These are phyloP conservation scores for Penicillium hordei DNA, from an alignment of 2,329 filamentous ascomycete species.

Conservation along the genomic window DNA sequence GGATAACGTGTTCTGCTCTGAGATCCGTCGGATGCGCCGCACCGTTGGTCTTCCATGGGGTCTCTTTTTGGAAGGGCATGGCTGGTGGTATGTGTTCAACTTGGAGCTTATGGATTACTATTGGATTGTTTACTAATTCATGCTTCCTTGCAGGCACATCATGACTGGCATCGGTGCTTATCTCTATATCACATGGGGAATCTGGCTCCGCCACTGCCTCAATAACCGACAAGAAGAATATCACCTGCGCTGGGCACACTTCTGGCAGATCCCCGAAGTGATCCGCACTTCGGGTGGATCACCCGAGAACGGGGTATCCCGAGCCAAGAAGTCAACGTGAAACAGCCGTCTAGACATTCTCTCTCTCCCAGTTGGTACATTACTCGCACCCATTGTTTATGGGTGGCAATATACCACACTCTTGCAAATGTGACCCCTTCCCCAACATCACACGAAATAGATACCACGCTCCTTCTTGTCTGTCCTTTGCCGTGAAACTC, in stretches of 20 bases:
- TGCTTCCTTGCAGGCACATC: slow-evolving; percentile 58
- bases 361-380: neutral
- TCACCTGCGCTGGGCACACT: slow-evolving; percentile 66
- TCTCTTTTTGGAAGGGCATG: slow-evolving; percentile 69
- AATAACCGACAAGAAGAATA: slow-evolving; percentile 72
- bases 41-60: slow-evolving; percentile 76
- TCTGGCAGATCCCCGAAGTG: slow-evolving; percentile 59
- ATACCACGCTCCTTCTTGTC: slow-evolving; percentile 4
- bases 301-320: slow-evolving; percentile 19
- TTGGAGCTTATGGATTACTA: neutral
- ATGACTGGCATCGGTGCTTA: slow-evolving; percentile 82
- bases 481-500: slow-evolving; percentile 3
- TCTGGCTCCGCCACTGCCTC: slow-evolving; percentile 76
- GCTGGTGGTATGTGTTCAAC: slow-evolving; percentile 61
- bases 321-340: slow-evolving; percentile 33
- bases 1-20: slow-evolving; percentile 73
- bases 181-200: slow-evolving; percentile 79
- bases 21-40: slow-evolving; percentile 64
- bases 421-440: neutral
- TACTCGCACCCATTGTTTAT: neutral
- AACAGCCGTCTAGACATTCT: slow-evolving; percentile 6
- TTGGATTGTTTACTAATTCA: slow-evolving; percentile 15
- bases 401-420: neutral
- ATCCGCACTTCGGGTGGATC: slow-evolving; percentile 33
- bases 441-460: slow-evolving; percentile 4